Conservation (phyloP, 179 eudicot species). For the Nepenthes alata region DNA sequence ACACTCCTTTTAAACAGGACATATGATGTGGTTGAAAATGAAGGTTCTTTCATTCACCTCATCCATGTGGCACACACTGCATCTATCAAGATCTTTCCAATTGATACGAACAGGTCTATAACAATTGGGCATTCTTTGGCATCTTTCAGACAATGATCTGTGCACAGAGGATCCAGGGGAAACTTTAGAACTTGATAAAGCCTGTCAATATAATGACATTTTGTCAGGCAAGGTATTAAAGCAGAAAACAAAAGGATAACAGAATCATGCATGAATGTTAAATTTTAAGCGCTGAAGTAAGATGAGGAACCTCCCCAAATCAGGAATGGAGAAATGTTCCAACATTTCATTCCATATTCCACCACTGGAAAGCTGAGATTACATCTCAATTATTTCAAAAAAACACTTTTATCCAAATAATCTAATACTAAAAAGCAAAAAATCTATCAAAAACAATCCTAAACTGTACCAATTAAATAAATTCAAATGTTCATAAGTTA, state of each 20-base stretch:
- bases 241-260: conserved; percentile 1
- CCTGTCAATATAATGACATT: conserved; percentile 35
- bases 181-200: conserved; percentile 29
- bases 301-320: too few relatives aligned
- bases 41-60: conserved; percentile 38
- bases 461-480: too few relatives aligned
- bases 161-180: conserved; percentile 21
- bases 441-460: too few relatives aligned
- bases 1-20: too few relatives aligned
- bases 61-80: conserved; percentile 99
- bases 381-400: too few relatives aligned
- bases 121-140: conserved; percentile 35
- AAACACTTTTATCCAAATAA: too few relatives aligned
- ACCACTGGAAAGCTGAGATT: too few relatives aligned
- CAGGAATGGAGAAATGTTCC: too few relatives aligned
- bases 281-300: too few relatives aligned
- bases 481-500: too few relatives aligned
- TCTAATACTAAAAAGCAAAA: too few relatives aligned
- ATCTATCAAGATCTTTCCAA: conserved; percentile 95
- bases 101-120: conserved; percentile 61
- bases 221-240: neutral
- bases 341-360: too few relatives aligned
- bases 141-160: conserved; percentile 26
- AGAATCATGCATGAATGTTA: neutral
- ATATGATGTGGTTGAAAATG: neutral